Evolutionary conservation across 2,329 filamentous ascomycete genomes (phyloP), one percentile per base, ranked within the genome.

Genomic region (Paradendryphiella salina): DNA sequence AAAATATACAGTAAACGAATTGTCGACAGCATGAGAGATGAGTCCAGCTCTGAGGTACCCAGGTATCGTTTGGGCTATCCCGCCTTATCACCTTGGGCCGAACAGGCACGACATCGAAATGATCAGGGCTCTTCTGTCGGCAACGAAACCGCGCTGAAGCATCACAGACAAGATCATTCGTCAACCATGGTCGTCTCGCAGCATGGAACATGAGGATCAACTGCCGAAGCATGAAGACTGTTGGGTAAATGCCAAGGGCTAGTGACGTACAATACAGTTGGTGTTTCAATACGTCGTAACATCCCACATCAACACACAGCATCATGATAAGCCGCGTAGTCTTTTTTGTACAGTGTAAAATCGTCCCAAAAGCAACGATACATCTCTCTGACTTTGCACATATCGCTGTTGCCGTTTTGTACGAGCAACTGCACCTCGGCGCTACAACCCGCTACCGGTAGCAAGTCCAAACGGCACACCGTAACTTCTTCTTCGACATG

Each of bases 141-240:
- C 15, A 32, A 20, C 52, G 55, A 58, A 58, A 58, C 55, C 18
- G 10, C 32, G 10, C 41, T 56, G 55, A 56, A 56, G 52, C 52
- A 35, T 35, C 18, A 7, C n/a, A 31, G 14, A 31, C 45, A 56
- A 26, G 11, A 40, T 32, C 23, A 9, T 20, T 28, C 18, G 32
- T 36, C 39, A 37, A 38, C 35, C 31, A 37, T 42, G 23, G 29
- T 36, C 18, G 31, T 37, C 35, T 7, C 44, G 31, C 32, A 23
- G 20, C 35, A n/a, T 26, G 21, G 31, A 35, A 29, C 34, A 35
- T 33, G 13, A 31, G 33, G 18, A 21, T 4, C 28, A 26, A 39
- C 46, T 50, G 51, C 39, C 38, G 40, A 42, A 34, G 37, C 44
- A 45, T 42, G 32, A 45, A 5, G 4, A 3, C 5, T 31, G 26